Base-by-base conservation (phyloP, 1,139 yeast species). In the Yamadazyma spencermartinsiae region DNA sequence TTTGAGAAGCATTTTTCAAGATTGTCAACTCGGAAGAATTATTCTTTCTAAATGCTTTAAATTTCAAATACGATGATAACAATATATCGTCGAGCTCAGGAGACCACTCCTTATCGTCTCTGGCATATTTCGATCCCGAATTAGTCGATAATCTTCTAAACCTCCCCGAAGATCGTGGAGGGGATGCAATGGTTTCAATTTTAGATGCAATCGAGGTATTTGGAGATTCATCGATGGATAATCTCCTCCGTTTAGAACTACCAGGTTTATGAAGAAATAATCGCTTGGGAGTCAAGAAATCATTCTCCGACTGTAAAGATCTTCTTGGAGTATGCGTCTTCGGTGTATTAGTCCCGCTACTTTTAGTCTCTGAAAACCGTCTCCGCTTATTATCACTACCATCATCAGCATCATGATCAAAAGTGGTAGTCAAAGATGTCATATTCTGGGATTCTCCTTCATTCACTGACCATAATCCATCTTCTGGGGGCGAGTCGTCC, bases 141-240 rank as follows among this genome's bases (percentile, higher is more conserved):
- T 44, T 26, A 14, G 48, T 27, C 8, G 54, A 41, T 13, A 43
- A 35, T 26, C 38, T 34, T 5, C 27, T 28, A 40, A 38, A 5
- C 37, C 39, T n/a, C 36, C 39, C 25, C 47, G 44, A 23, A 32
- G 54, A 40, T 40, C 49, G 40, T 4, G 74, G 74, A 5, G 74
- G 67, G 9, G 60, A 65, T 38, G 69, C 60, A 14, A 60, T 54
- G 18, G 60, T 54, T 35, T 65, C 72, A 30, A 68, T 63, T 42
- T 60, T 63, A 2, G 71, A 56, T 21, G 76, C 76, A 31, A 68
- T 54, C 7, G 65, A 56, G 40, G 61, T 56, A 39, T 63, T 66
- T 1, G 75, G 76, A 3, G 75, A 62, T 28, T 55, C 65, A 5
- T 48, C 46, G 5, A 52, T 37, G 4, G 51, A 44, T 36, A 44